Conservation (phyloP, 305 asterid species). For the Rubia occidens region DNA sequence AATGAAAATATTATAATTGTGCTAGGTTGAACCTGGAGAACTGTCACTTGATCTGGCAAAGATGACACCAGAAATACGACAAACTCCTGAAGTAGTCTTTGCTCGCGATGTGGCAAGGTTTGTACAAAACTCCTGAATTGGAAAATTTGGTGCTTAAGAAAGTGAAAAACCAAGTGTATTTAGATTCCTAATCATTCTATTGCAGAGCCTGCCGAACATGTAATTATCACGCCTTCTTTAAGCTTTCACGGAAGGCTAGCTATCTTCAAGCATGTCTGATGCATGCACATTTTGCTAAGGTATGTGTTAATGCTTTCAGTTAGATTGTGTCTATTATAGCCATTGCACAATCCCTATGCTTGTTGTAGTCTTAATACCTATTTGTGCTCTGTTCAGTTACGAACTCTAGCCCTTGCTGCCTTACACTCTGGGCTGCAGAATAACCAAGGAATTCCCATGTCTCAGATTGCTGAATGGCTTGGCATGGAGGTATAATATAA, state of each 20-base stretch:
- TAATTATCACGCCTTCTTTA: slow-evolving; percentile 88
- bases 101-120: slow-evolving; percentile 98
- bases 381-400: slow-evolving; percentile 53
- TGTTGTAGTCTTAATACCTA: not conserved
- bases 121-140: slow-evolving; percentile 16
- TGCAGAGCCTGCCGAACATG: slow-evolving; percentile 97
- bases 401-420: slow-evolving; percentile 91
- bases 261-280: slow-evolving; percentile 95
- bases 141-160: slow-evolving; percentile 8
- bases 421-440: slow-evolving; percentile 84
- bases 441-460: slow-evolving; percentile 87
- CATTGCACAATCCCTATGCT: not conserved
- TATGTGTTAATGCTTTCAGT: slow-evolving; percentile 19
- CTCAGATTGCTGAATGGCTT: slow-evolving; percentile 80
- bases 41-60: slow-evolving; percentile 96
- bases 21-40: slow-evolving; percentile 99
- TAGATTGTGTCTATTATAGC: not conserved
- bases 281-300: slow-evolving; percentile 99
- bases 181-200: slow-evolving; percentile 19
- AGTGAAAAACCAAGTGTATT: not conserved
- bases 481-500: slow-evolving; percentile 78
- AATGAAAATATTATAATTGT: slow-evolving; percentile 47
- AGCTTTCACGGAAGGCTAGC: slow-evolving; percentile 85
- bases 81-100: slow-evolving; percentile 77
- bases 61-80: slow-evolving; percentile 94